Evolutionary conservation across 352 stramenopile genomes (phyloP).

Genomic region (Pythium oligandrum): DNA sequence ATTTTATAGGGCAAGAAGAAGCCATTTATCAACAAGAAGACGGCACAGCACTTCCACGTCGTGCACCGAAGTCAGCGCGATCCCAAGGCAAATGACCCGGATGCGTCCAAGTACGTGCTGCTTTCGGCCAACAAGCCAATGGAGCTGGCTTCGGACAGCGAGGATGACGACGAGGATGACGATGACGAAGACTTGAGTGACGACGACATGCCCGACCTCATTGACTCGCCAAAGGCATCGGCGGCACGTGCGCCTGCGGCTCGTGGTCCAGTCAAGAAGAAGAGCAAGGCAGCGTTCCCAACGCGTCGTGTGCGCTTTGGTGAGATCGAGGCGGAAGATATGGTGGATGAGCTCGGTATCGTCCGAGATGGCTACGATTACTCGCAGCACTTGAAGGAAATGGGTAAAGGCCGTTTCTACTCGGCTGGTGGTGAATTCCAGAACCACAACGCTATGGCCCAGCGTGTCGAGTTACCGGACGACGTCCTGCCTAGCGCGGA

Average conservation of each 20-base stretch:
- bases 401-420: slow-evolving; percentile 84
- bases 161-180: slow-evolving; percentile 32
- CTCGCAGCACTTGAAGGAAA: slow-evolving; percentile 89
- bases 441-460: slow-evolving; percentile 46
- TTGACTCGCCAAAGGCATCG: slow-evolving; percentile 10
- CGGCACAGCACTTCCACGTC: slow-evolving; percentile 82
- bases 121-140: slow-evolving; percentile 64
- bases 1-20: slow-evolving; percentile 47
- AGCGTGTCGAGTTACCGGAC: slow-evolving; percentile 52
- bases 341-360: slow-evolving; percentile 87
- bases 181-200: slow-evolving; percentile 21
- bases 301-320: slow-evolving; percentile 68
- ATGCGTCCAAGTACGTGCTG: slow-evolving; percentile 82
- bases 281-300: slow-evolving; percentile 28
- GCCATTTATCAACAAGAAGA: slow-evolving; percentile 86
- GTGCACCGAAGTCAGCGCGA: slow-evolving; percentile 84
- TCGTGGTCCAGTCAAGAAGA: slow-evolving; percentile 6
- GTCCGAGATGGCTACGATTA: slow-evolving; percentile 93
- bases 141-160: slow-evolving; percentile 50
- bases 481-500: slow-evolving; percentile 64
- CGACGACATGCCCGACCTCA: slow-evolving; percentile 17
- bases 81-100: slow-evolving; percentile 70
- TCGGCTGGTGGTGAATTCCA: slow-evolving; percentile 67
- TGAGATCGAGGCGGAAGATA: slow-evolving; percentile 52
- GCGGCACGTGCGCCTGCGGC: slow-evolving; percentile 9